phyloP scores from a whole-genome alignment of 2,329 filamentous ascomycete species.

The Aaosphaeria arxii region DNA sequence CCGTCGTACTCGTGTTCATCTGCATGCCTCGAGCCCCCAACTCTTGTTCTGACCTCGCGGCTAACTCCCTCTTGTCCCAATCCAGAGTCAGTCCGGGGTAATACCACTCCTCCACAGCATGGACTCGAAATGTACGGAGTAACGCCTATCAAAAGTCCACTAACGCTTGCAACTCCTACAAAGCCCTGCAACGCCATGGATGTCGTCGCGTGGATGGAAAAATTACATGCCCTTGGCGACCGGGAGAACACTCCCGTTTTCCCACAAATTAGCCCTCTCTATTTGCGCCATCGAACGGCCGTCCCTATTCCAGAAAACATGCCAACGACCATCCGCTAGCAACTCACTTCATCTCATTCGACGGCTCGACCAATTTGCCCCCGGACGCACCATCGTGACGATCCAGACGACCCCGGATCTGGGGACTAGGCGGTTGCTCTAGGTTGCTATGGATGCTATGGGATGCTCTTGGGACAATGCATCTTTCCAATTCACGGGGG shows the following conservation, averaged over 20 bases:
- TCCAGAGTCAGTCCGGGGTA: neutral
- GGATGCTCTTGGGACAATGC: too few species aligned
- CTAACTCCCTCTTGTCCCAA: neutral
- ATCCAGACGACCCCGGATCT: constrained; percentile 9
- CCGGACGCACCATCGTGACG: neutral
- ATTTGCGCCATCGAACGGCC: constrained; percentile 2
- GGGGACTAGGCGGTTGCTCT: constrained; percentile 1
- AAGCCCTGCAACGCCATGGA: neutral
- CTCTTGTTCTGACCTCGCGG: too few species aligned
- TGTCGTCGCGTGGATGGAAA: constrained; percentile 1
- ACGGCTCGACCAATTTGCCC: constrained; percentile 4
- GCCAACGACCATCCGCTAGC: neutral
- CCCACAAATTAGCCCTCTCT: constrained; percentile 13
- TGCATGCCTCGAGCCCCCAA: too few species aligned
- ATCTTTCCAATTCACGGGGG: neutral
- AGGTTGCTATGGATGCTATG: neutral
- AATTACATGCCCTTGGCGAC: constrained; percentile 11
- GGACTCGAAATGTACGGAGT: neutral
- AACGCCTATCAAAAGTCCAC: too few species aligned
- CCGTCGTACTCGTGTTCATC: too few species aligned
- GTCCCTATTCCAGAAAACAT: constrained; percentile 7
- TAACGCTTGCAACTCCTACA: neutral
- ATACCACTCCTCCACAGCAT: neutral
- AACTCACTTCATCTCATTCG: constrained; percentile 7
- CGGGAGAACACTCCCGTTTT: constrained; percentile 7